Evolutionary conservation across 805 yeast species (phyloP).

Genomic region (Metschnikowia hibisci): DNA sequence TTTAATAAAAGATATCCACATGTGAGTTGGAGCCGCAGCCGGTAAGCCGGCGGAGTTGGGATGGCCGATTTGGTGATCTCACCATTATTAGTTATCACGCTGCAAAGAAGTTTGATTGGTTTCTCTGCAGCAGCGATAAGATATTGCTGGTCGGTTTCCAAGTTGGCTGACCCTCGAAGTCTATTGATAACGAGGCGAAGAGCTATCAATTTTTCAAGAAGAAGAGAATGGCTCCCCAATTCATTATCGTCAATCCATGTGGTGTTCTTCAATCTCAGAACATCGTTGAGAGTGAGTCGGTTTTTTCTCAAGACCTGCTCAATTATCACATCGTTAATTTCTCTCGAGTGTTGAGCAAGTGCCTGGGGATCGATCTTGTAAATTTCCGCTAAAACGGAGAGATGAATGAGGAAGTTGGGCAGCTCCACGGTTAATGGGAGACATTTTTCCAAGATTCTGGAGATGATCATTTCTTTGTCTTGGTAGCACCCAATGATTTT

Average conservation of each 20-base stretch:
- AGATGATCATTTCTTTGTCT: slow-evolving; percentile 37
- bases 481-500: slow-evolving; percentile 51
- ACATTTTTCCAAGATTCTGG: slow-evolving; percentile 36
- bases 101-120: slow-evolving; percentile 56
- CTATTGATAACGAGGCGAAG: slow-evolving; percentile 59
- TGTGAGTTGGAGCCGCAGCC: slow-evolving; percentile 57
- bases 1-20: slow-evolving; percentile 68
- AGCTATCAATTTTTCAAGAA: slow-evolving; percentile 49
- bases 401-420: slow-evolving; percentile 47
- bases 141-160: slow-evolving; percentile 16
- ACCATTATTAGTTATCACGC: slow-evolving; percentile 72
- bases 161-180: slow-evolving; percentile 40
- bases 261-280: slow-evolving; percentile 21
- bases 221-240: slow-evolving; percentile 24
- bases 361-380: slow-evolving; percentile 45
- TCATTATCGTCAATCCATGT: slow-evolving; percentile 48
- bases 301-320: slow-evolving; percentile 60
- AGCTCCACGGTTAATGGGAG: slow-evolving; percentile 48
- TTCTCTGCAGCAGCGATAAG: slow-evolving; percentile 28
- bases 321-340: slow-evolving; percentile 56
- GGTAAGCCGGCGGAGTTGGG: slow-evolving; percentile 59
- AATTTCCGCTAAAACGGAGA: slow-evolving; percentile 59
- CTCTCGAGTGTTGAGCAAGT: slow-evolving; percentile 51
- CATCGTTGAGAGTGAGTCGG: slow-evolving; percentile 24
- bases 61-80: slow-evolving; percentile 59